Conservation (phyloP, 768 basidiomycete genomes). For the Suillus sp. region DNA sequence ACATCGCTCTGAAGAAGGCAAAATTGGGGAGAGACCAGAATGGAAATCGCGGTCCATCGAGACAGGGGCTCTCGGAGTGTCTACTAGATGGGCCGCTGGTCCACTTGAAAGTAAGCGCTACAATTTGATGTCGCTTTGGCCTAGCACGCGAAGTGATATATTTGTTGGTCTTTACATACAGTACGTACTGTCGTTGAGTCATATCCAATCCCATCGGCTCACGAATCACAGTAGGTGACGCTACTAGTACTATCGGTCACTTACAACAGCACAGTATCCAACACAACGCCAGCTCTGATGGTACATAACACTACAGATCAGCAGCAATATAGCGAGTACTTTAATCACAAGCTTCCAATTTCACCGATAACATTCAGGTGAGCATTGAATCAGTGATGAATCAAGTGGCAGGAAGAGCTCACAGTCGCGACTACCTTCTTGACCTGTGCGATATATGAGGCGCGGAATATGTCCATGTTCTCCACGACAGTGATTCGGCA, state of each 20-base stretch:
- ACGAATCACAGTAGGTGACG: not conserved
- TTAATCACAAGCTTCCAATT: not conserved
- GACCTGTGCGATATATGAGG: slow-evolving; percentile 3
- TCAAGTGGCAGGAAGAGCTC: slow-evolving; percentile 5
- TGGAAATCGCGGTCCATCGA: not conserved
- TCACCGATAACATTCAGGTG: slow-evolving; percentile 7
- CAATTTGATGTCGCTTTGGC: not conserved
- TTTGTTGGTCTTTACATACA: not conserved
- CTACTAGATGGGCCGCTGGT: no score
- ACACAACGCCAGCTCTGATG: not conserved
- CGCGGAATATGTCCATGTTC: not conserved
- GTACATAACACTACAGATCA: not conserved
- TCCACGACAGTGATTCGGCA: not conserved
- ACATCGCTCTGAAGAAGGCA: slow-evolving; percentile 1
- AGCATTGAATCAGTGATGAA: slow-evolving; percentile 9
- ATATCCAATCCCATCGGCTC: not conserved
- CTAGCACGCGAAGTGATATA: not conserved
- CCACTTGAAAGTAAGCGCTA: not conserved
- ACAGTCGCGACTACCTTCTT: slow-evolving; percentile 10
- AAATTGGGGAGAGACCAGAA: slow-evolving; percentile 3
- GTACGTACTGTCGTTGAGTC: not conserved
- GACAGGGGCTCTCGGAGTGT: no score
- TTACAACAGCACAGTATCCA: not conserved
- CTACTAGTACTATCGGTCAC: not conserved
- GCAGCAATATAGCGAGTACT: not conserved